Conservation (phyloP, 2,329 filamentous ascomycete species). For the Aciculosporium take region DNA sequence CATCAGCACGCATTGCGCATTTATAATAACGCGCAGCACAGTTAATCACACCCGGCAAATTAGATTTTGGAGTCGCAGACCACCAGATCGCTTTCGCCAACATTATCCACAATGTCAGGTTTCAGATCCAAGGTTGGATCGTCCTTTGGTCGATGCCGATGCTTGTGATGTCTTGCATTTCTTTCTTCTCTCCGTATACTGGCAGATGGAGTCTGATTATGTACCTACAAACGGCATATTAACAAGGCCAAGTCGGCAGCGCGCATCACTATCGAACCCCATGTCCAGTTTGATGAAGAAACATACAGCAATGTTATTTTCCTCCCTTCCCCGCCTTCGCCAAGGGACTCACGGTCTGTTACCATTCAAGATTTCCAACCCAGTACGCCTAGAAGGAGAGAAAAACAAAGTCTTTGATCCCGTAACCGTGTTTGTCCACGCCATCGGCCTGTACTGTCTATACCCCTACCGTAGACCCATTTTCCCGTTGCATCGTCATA, state of each 20-base stretch:
- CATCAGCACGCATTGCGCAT: neutral
- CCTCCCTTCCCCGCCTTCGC: neutral
- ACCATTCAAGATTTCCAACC: conserved; percentile 2
- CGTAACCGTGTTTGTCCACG: neutral
- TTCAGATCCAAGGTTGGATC: neutral
- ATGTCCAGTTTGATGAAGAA: neutral
- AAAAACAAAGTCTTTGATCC: neutral
- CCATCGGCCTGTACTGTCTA: conserved; percentile 1
- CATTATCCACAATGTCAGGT: neutral
- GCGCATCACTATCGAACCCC: neutral
- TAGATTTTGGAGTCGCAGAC: neutral
- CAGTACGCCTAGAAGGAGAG: neutral
- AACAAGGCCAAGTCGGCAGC: neutral
- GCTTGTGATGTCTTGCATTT: neutral
- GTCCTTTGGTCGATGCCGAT: neutral
- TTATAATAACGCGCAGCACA: neutral
- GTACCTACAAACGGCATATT: conserved; percentile 1
- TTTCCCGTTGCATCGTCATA: neutral
- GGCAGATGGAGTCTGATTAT: neutral
- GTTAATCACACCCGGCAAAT: neutral
- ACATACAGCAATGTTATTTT: neutral
- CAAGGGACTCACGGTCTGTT: neutral
- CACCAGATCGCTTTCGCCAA: neutral
- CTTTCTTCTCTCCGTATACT: neutral
- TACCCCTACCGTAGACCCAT: neutral